These are phyloP conservation scores for Sambucus nigra DNA, from an alignment of 129 eudicot species.

Conservation along the genomic window DNA sequence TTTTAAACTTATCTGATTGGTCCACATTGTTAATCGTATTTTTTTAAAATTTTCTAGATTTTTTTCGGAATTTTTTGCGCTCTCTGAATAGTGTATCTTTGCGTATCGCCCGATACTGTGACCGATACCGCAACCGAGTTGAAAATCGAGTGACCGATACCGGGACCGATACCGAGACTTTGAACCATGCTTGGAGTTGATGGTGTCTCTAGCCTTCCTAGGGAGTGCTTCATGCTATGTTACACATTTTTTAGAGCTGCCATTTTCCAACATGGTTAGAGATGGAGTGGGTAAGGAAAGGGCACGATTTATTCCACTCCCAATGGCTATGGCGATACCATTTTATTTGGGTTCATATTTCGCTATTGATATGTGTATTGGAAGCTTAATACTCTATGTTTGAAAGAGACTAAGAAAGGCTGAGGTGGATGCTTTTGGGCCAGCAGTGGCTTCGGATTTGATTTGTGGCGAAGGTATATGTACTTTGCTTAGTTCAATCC, in stretches of 20 bases:
- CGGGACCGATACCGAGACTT: no score
- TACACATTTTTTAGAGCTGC: conserved; percentile 33
- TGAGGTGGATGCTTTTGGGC: conserved; percentile 28
- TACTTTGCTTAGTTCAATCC: conserved; percentile 48
- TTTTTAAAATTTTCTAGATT: no score
- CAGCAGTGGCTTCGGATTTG: conserved; percentile 66
- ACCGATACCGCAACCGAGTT: no score
- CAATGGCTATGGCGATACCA: conserved; percentile 77
- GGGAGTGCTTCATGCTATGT: conserved; percentile 41
- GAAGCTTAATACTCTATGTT: conserved; percentile 43
- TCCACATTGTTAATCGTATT: no score
- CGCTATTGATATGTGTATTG: conserved; percentile 66
- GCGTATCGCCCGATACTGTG: no score
- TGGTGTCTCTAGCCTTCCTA: conserved; percentile 53
- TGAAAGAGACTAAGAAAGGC: conserved; percentile 43
- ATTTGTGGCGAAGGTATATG: conserved; percentile 72
- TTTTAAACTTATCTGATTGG: no score
- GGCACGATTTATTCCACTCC: conserved; percentile 47
- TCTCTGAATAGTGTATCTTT: no score
- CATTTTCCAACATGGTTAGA: conserved; percentile 25
- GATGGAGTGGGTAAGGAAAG: no score
- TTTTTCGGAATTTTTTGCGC: no score
- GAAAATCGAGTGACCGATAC: no score
- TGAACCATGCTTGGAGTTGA: no score
- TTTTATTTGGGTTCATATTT: conserved; percentile 59